Base-by-base conservation (phyloP, 2,329 filamentous ascomycete species). In the Alternaria triticimaculans region DNA sequence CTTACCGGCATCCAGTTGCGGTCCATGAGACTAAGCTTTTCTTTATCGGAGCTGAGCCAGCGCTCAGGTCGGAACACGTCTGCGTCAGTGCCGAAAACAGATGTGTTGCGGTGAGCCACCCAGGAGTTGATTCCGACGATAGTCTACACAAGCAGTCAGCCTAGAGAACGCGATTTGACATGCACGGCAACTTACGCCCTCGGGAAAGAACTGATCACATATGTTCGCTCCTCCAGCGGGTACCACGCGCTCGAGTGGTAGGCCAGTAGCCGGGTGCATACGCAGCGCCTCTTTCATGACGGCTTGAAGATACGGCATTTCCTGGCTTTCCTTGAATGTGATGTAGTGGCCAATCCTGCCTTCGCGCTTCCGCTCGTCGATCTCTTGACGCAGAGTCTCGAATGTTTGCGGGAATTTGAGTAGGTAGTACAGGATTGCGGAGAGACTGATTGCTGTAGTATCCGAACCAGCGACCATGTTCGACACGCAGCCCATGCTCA, bases 381-480 rank as follows among this genome's bases (percentile, higher is more conserved):
- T 53, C 55, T 74, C 73, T 11, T 55, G 26, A 2, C 70, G 58
- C 23, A 76, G 54, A 25, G 54, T 66, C 6, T 55, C 18, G 23
- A 74, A 63, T 0, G 60, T 61, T 10, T 12, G 4, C 20, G 70
- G 72, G 5, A 62, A 55, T 18, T 63, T 68, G 5, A 69, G 60
- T 6, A 76, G 58, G 46, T 74, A 66, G 54, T 73, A 76, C 1
- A 72, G 49, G 6, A 74, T 68, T 10, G 65, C 66, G 7, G 72
- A 76, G 3, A 78, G 73, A 2, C 77, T 77, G n/a, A 81, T 78
- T 20, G 80, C 80, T 6, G 82, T 84, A 0, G 82, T 84, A 56
- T 84, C 82, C 10, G 76, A 78, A 11, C 81, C 82, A 6, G 82
- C 83, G 26, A 79, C 76, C 55, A 83, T 80, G 30, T 72, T 72